These are phyloP conservation scores for Aureobasidium sp. DNA, from an alignment of 2,329 filamentous ascomycete species.

Conservation along the genomic window DNA sequence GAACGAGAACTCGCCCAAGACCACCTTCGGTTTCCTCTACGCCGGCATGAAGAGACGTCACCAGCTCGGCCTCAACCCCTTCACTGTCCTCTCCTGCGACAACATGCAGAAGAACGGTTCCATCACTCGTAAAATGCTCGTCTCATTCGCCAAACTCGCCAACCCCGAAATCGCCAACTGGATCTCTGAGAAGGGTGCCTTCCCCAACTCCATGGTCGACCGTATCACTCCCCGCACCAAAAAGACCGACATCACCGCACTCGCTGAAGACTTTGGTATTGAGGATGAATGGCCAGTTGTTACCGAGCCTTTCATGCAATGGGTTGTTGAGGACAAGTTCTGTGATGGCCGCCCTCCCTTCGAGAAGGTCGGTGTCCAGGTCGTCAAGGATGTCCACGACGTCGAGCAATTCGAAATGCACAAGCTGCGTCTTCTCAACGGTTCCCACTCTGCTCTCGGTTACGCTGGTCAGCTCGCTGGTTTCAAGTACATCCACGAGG, in stretches of 20 bases:
- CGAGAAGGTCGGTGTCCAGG: slow-evolving; percentile 45
- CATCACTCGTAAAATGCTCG: slow-evolving; percentile 45
- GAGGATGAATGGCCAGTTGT: slow-evolving; percentile 47
- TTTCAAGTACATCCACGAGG: slow-evolving; percentile 48
- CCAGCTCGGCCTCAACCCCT: slow-evolving; percentile 40
- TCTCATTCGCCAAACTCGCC: slow-evolving; percentile 40
- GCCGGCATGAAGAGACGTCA: slow-evolving; percentile 41
- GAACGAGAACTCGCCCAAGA: slow-evolving; percentile 36
- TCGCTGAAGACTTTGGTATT: slow-evolving; percentile 39
- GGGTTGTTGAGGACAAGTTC: slow-evolving; percentile 48
- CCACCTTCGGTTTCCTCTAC: slow-evolving; percentile 46
- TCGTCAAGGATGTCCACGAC: slow-evolving; percentile 43
- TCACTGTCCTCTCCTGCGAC: slow-evolving; percentile 48
- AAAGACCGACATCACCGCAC: slow-evolving; percentile 35
- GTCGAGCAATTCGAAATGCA: slow-evolving; percentile 50
- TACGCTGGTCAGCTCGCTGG: slow-evolving; percentile 45
- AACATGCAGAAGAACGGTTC: slow-evolving; percentile 51
- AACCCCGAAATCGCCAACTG: slow-evolving; percentile 42
- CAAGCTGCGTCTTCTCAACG: slow-evolving; percentile 49
- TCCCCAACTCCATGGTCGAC: slow-evolving; percentile 50
- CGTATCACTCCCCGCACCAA: slow-evolving; percentile 47
- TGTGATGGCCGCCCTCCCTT: slow-evolving; percentile 43
- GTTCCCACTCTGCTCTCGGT: slow-evolving; percentile 44
- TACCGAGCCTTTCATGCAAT: slow-evolving; percentile 49
- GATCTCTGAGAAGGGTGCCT: slow-evolving; percentile 40